Evolutionary conservation across 1,284 basidiomycete genomes (phyloP).

Genomic region (Xerocomus minutiporus): DNA sequence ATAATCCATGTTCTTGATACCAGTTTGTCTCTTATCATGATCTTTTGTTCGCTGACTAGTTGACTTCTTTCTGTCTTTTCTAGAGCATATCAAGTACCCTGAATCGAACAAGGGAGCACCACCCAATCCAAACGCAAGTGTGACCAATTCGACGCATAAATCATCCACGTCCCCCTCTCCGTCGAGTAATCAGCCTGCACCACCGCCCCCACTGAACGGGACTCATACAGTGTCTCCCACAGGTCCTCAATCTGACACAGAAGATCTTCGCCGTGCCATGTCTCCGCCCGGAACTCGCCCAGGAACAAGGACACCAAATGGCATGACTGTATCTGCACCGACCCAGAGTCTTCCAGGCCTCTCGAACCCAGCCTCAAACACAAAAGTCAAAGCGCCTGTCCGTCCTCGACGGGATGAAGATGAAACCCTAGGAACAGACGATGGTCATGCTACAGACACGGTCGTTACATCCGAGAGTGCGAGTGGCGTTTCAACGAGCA

Average conservation of each 20-base stretch:
- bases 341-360: conserved; percentile 16
- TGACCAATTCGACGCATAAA: conserved; percentile 34
- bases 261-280: conserved; percentile 60
- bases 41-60: neutral
- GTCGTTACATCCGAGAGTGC: conserved; percentile 35
- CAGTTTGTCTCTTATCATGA: conserved; percentile 51
- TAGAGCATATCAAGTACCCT: conserved; percentile 94
- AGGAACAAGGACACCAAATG: conserved; percentile 42
- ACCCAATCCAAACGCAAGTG: conserved; percentile 35
- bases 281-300: conserved; percentile 49
- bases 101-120: conserved; percentile 51
- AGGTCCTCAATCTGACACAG: conserved; percentile 42
- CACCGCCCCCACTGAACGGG: conserved; percentile 34
- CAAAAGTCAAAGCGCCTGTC: conserved; percentile 51
- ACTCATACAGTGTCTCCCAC: conserved; percentile 56
- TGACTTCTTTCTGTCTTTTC: conserved; percentile 6
- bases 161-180: conserved; percentile 37
- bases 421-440: conserved; percentile 49
- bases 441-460: conserved; percentile 45
- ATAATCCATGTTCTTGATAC: conserved; percentile 90
- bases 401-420: conserved; percentile 68
- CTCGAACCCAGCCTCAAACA: conserved; percentile 19
- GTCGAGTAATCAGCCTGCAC: conserved; percentile 20
- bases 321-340: conserved; percentile 32
- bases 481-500: conserved; percentile 28